These are phyloP conservation scores for Trifolium fragiferum DNA, from an alignment of 306 rosid species.

Conservation along the genomic window DNA sequence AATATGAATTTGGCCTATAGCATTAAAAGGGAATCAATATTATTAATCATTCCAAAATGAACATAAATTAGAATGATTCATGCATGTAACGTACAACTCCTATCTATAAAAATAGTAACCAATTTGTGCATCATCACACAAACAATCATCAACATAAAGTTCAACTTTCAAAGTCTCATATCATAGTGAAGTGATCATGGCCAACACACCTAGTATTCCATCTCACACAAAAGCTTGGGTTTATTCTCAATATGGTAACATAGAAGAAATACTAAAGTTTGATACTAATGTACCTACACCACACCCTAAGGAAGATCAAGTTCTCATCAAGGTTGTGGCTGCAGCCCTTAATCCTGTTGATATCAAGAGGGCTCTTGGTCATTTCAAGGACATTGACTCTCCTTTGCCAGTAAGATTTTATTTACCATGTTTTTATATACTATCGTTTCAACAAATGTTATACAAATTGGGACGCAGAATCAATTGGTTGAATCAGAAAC, in stretches of 20 bases:
- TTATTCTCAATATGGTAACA: slow-evolving; percentile 57
- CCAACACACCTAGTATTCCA: slow-evolving; percentile 45
- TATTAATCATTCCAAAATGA: not conserved
- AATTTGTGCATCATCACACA: not conserved
- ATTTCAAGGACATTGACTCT: slow-evolving; percentile 41
- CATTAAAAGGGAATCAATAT: not conserved
- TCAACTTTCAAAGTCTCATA: not conserved
- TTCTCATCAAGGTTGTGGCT: slow-evolving; percentile 72
- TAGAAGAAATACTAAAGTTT: slow-evolving; percentile 56
- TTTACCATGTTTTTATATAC: no score
- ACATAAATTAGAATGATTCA: not conserved
- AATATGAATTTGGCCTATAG: not conserved
- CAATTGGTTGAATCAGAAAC: no score
- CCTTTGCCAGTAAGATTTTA: slow-evolving; percentile 49
- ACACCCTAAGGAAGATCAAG: slow-evolving; percentile 55
- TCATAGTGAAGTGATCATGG: slow-evolving; percentile 36
- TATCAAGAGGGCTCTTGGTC: slow-evolving; percentile 57
- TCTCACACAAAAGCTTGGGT: slow-evolving; percentile 61
- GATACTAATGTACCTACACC: slow-evolving; percentile 55
- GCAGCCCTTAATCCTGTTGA: slow-evolving; percentile 73
- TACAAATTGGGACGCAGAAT: no score
- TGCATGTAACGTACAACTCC: not conserved
- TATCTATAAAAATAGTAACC: slow-evolving; percentile 7
- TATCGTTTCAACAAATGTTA: no score
- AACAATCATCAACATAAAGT: not conserved